Evolutionary conservation across 148 eudicot genomes (phyloP), one percentile per base, ranked within the genome.

Genomic region (Chenopodium berlandieri): DNA sequence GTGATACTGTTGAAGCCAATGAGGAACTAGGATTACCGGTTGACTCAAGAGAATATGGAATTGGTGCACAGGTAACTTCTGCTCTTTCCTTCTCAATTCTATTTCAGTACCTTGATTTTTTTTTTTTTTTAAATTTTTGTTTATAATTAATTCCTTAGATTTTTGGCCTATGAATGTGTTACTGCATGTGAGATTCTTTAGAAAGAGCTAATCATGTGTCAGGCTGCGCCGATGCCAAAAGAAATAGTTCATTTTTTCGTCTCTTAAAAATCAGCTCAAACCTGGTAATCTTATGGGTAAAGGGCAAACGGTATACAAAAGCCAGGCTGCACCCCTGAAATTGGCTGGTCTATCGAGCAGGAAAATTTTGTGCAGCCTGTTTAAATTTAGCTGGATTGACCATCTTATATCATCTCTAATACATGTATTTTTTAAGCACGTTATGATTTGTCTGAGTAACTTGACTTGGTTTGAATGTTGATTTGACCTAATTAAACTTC

Each of bases 1-100:
- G 89, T 78, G 89, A 87, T 71, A 87, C 89, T 60, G 89, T 87
- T 20, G 89, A 87, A 78, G 89, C 89, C 31, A 87, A 87, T 71
- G 87, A 87, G 66, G 89, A 87, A 40, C 79, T 87, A 75, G 89
- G 89, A 60, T 75, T 87, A 65, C 89, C 89, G 20, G 83, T 87
- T 74, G 89, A 87, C 75, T 87, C 89, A 5, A 77, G 89, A 69
- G 89, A 87, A 50, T 87, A 87, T n/a, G 89, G 89, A 16, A 85
- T 87, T 75, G 89, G 89, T 78, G 89, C 89, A 46, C 89, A 87
- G 89, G 89, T 87, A 87, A 48, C 37, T 27, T 74, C 63, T 1
- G 11, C 37, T 1, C 70, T 37, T 67, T 23, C 56, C 12, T 23
- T 4, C 30, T 9, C 7, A n/a, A 25, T 27, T 63, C 34, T 22